Evolutionary conservation across 306 rosid genomes (phyloP).

Genomic region (Lupinus albus): DNA sequence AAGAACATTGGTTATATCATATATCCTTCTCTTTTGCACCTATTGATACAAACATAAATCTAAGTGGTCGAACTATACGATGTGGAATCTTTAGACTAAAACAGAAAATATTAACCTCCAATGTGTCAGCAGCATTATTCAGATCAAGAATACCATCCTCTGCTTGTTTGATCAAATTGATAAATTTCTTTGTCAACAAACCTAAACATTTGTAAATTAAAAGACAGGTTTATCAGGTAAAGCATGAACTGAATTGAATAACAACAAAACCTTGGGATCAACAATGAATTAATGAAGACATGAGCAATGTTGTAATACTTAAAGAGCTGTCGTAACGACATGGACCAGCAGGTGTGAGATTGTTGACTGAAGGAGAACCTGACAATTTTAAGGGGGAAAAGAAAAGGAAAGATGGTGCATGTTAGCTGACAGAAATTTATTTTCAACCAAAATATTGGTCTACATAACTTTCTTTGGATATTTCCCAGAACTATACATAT

Average conservation of each 20-base stretch:
- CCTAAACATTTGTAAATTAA: conserved; percentile 47
- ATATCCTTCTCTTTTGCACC: conserved; percentile 98
- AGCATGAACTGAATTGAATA: neutral
- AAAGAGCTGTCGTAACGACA: conserved; percentile 98
- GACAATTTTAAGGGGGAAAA: conserved; percentile 39
- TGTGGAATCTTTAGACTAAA: conserved; percentile 36
- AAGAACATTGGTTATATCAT: conserved; percentile 96
- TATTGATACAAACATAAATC: conserved; percentile 46
- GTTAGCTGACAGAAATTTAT: neutral
- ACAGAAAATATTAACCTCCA: conserved; percentile 66
- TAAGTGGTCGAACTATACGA: conserved; percentile 36
- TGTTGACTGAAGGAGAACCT: conserved; percentile 89
- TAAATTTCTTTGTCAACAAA: conserved; percentile 89
- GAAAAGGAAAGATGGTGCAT: conserved; percentile 9
- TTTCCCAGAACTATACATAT: neutral
- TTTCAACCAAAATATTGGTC: neutral
- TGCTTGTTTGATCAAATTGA: conserved; percentile 89
- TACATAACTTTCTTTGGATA: neutral
- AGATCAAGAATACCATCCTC: conserved; percentile 71
- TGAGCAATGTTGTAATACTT: conserved; percentile 54
- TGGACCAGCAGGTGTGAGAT: conserved; percentile 91
- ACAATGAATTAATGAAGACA: conserved; percentile 28
- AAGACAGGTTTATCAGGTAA: too few species aligned
- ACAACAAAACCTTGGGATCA: conserved; percentile 32
- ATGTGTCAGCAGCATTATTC: conserved; percentile 92